Conservation (phyloP, 2,329 filamentous ascomycete genomes). For the Aspergillus cejpii region DNA sequence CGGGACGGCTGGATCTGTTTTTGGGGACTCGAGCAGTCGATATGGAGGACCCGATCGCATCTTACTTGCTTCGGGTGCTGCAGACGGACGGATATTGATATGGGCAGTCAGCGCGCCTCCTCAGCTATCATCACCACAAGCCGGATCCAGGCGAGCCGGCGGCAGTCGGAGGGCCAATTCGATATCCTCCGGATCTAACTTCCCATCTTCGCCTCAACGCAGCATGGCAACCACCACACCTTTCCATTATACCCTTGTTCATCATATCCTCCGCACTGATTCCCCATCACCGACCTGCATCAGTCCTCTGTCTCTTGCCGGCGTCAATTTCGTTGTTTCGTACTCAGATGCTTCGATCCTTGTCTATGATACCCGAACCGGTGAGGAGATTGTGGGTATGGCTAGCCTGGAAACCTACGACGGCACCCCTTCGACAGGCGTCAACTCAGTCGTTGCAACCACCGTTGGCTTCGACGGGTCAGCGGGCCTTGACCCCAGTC, state of each 20-base stretch:
- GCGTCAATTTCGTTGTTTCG: constrained; percentile 86
- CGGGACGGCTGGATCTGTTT: constrained; percentile 69
- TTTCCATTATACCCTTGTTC: constrained; percentile 81
- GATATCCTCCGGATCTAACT: constrained; percentile 88
- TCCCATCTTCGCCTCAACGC: constrained; percentile 82
- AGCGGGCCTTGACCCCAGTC: constrained; percentile 54
- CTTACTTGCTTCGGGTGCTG: constrained; percentile 80
- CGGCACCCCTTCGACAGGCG: constrained; percentile 70
- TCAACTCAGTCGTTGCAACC: constrained; percentile 86
- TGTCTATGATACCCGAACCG: constrained; percentile 85
- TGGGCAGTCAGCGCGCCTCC: constrained; percentile 93
- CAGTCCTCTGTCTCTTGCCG: constrained; percentile 71
- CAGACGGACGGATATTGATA: constrained; percentile 84
- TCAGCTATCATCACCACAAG: constrained; percentile 72
- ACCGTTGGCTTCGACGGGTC: constrained; percentile 69
- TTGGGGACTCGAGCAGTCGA: constrained; percentile 62
- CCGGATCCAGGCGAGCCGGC: constrained; percentile 62
- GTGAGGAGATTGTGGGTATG: constrained; percentile 89
- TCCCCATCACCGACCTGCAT: constrained; percentile 81
- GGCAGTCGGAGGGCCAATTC: constrained; percentile 83
- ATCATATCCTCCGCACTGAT: constrained; percentile 69
- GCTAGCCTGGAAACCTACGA: constrained; percentile 92
- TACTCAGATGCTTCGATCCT: constrained; percentile 86
- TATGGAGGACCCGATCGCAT: constrained; percentile 80
- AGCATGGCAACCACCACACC: constrained; percentile 77